phyloP scores from a whole-genome alignment of 2,329 filamentous ascomycete species.

The Nannizziopsis arthrosporioides region DNA sequence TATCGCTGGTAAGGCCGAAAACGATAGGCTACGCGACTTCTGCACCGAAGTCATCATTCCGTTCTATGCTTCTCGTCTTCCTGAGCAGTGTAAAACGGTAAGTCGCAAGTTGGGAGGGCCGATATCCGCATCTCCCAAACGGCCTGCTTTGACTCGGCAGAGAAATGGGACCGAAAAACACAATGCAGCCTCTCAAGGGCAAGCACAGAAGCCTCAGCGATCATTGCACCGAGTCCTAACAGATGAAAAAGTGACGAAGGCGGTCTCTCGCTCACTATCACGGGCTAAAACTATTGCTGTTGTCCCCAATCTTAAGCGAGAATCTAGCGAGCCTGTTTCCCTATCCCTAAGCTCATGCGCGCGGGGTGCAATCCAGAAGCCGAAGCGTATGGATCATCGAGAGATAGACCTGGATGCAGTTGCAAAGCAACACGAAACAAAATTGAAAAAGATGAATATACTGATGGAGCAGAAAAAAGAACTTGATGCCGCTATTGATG shows the following conservation, averaged over 20 bases:
- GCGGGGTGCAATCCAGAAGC: conserved; percentile 35
- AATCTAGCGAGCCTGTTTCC: conserved; percentile 32
- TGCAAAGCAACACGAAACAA: conserved; percentile 35
- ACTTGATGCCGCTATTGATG: conserved; percentile 38
- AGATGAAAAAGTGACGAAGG: conserved; percentile 29
- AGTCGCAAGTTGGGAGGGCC: conserved; percentile 39
- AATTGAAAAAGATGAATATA: conserved; percentile 36
- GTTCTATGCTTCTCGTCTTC: conserved; percentile 39
- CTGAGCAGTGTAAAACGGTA: conserved; percentile 37
- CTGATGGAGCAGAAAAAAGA: conserved; percentile 38
- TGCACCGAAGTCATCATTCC: conserved; percentile 41
- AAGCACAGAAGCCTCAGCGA: conserved; percentile 24
- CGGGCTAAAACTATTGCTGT: conserved; percentile 35
- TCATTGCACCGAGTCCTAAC: conserved; percentile 38
- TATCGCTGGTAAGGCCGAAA: conserved; percentile 27
- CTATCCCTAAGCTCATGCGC: conserved; percentile 22
- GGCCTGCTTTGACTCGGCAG: conserved; percentile 24
- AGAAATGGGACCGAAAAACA: conserved; percentile 20
- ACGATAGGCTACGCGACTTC: conserved; percentile 39
- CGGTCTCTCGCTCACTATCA: conserved; percentile 27
- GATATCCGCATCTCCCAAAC: conserved; percentile 27
- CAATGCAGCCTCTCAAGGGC: conserved; percentile 25
- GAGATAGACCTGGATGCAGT: conserved; percentile 39
- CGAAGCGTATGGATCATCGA: conserved; percentile 35
- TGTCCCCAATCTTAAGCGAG: conserved; percentile 30